A percentile compares a stretch with the other conserved stretches of the same genome.
These are phyloP conservation scores for Sarocladium brachiariae DNA, from an alignment of 2,329 filamentous ascomycete genomes.

Conservation along the genomic window DNA sequence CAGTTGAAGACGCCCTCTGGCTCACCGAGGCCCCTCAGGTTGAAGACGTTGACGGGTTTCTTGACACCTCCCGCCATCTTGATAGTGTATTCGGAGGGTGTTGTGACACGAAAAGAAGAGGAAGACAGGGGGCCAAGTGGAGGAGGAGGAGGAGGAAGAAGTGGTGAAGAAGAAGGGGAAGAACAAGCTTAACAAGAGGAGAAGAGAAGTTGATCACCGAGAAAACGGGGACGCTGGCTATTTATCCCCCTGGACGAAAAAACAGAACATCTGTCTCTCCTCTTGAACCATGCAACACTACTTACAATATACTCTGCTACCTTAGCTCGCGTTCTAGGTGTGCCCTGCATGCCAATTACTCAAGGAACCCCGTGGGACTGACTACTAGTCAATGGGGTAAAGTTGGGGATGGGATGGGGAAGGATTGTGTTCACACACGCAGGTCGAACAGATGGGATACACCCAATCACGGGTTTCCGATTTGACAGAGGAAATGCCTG, in stretches of 20 bases:
- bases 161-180: neutral
- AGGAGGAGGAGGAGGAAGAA: neutral
- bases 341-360: too few relatives aligned
- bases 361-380: too few relatives aligned
- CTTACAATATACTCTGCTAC: too few relatives aligned
- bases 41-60: constrained; percentile 58
- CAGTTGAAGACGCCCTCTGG: constrained; percentile 69
- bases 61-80: constrained; percentile 44
- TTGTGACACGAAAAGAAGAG: neutral
- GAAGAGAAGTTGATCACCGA: neutral
- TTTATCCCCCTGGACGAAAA: neutral
- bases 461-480: too few relatives aligned
- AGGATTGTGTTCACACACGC: too few relatives aligned
- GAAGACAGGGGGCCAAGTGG: neutral
- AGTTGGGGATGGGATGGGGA: too few relatives aligned
- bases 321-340: too few relatives aligned
- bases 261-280: too few relatives aligned
- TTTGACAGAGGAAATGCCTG: too few relatives aligned
- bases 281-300: too few relatives aligned
- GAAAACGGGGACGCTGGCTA: neutral
- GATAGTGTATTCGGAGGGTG: neutral
- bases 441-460: too few relatives aligned
- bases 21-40: constrained; percentile 54
- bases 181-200: neutral
- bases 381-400: too few relatives aligned